These are phyloP conservation scores for Gaertneriomyces sp. DNA, from an alignment of 192 early-diverging fungal genomes.

Conservation along the genomic window DNA sequence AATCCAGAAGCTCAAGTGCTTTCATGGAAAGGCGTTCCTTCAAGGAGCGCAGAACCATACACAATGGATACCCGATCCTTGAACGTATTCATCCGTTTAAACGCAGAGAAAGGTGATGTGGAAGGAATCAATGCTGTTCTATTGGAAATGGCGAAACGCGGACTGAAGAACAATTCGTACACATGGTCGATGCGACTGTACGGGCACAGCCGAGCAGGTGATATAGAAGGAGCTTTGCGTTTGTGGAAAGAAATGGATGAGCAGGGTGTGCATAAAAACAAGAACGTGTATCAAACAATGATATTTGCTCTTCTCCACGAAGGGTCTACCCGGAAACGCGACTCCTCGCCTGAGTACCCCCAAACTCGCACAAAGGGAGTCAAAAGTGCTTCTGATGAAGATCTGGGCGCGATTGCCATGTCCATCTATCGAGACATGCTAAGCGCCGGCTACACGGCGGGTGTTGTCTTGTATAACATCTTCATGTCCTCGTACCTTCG, in stretches of 20 bases:
- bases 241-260: conserved; percentile 12
- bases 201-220: conserved; percentile 23
- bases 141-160: conserved; percentile 16
- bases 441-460: conserved; percentile 4
- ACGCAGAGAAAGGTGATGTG: conserved; percentile 21
- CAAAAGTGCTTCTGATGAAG: conserved; percentile 7
- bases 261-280: conserved; percentile 1
- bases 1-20: neutral
- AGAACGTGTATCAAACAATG: conserved; percentile 26
- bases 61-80: conserved; percentile 25
- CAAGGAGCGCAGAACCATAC: conserved; percentile 7
- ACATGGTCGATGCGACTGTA: conserved; percentile 33
- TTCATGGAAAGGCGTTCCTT: neutral
- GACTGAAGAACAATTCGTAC: conserved; percentile 19
- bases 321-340: conserved; percentile 9
- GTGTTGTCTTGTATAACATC: conserved; percentile 19
- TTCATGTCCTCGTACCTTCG: conserved; percentile 33
- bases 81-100: conserved; percentile 33
- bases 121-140: conserved; percentile 5
- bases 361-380: neutral
- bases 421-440: conserved; percentile 22
- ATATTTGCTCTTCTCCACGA: conserved; percentile 12
- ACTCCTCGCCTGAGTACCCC: neutral
- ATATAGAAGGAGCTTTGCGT: conserved; percentile 7
- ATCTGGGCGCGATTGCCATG: conserved; percentile 16